Evolutionary conservation across 257 asterid genomes (phyloP), one percentile per base, ranked within the genome.

Genomic region (Nicotiana paniculata): DNA sequence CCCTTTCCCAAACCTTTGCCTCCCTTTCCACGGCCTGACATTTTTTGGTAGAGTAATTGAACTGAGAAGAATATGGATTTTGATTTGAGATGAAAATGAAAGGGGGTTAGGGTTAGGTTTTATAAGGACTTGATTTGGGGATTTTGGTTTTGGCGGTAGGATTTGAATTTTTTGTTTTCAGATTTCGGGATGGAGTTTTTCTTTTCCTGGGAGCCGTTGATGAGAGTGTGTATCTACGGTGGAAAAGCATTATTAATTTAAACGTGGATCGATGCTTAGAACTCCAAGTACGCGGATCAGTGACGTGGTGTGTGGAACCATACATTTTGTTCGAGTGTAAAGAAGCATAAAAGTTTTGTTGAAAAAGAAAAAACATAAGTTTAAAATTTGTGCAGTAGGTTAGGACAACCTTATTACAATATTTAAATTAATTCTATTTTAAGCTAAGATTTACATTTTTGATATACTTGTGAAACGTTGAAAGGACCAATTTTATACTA

Each of bases 21-120:
- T 18, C 84, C 84, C 80, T 81, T 81, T 6, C 80, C 84, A 13
- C 80, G 80, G 62, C 81, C 84, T 1, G 81, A 81, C 84, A 81
- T 70, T 55, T 81, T 78, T 16, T 24, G 4, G 3, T 16, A 16
- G 0, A 1, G 15, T 12, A 15, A 33, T 18, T 33, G 33, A 57
- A 35, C 6, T 59, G 7, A 33, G 66, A 48, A 46, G 64, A 28
- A 15, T 39, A 26, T 2, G 4, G 17, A 18, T 3, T 48, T 68
- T 21, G 30, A 0, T 39, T 69, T 69, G 77, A 10, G 62, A 32
- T 37, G 54, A 16, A 5, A 26, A 55, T 16, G 8, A 69, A 54
- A n/a, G 1, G 13, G 12, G 33, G 1, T 5, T 43, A 21, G 37
- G 37, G 21, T 26, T 80, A 28, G 35, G 8, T 32, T 35, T 11